Conservation (phyloP, 352 stramenopile species). For the Globisporangium nodosum region DNA sequence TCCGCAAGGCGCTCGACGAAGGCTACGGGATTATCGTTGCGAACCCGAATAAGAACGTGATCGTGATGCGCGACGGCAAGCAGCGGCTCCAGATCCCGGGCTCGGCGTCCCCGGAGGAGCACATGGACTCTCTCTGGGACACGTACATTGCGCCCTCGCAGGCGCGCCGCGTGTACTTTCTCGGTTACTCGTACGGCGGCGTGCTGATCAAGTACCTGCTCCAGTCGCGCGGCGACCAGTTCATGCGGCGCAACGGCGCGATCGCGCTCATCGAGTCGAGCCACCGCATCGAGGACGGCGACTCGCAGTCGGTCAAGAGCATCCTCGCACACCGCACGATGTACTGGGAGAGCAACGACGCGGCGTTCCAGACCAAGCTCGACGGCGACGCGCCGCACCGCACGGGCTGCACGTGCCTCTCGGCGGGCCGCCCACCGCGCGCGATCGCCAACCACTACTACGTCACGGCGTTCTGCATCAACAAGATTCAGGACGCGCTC, state of each 20-base stretch:
- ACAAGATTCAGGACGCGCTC: conserved; percentile 82
- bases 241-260: conserved; percentile 81
- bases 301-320: conserved; percentile 83
- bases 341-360: conserved; percentile 88
- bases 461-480: conserved; percentile 85
- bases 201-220: conserved; percentile 88
- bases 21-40: conserved; percentile 85
- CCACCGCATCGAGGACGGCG: conserved; percentile 80
- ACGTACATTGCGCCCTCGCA: conserved; percentile 57
- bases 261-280: conserved; percentile 86
- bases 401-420: conserved; percentile 82
- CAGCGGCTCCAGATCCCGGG: conserved; percentile 79
- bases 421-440: conserved; percentile 54
- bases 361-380: conserved; percentile 64
- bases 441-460: conserved; percentile 85
- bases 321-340: conserved; percentile 85
- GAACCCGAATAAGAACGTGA: conserved; percentile 89
- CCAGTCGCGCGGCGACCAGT: conserved; percentile 78
- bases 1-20: conserved; percentile 81
- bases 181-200: conserved; percentile 86
- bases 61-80: conserved; percentile 75
- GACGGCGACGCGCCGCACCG: conserved; percentile 77
- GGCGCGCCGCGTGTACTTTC: conserved; percentile 73
- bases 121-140: conserved; percentile 89
- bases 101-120: conserved; percentile 78